Percentiles rank a stretch among this genome's conserved stretches.
phyloP scores from a whole-genome alignment of 148 eudicot genomes.

The Simmondsia chinensis region DNA sequence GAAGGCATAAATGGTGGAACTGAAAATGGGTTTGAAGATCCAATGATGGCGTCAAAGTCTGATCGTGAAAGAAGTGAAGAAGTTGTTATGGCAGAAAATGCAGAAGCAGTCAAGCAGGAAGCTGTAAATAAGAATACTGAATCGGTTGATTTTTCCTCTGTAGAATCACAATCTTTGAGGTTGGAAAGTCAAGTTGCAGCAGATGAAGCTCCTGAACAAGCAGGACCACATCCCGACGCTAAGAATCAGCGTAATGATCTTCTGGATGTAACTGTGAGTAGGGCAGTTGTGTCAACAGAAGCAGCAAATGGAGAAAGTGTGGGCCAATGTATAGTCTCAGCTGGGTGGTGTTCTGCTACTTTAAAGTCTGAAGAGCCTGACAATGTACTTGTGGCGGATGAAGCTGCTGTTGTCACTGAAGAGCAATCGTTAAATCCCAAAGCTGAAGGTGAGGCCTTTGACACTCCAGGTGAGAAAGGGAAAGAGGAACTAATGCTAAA shows the following conservation, averaged over 20 bases:
- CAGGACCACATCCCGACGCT: background rate
- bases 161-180: background rate
- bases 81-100: background rate
- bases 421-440: background rate
- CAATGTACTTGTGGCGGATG: too few relatives aligned
- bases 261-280: too few relatives aligned
- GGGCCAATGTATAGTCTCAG: too few relatives aligned
- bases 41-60: background rate
- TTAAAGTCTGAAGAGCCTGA: too few relatives aligned
- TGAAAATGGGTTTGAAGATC: constrained; percentile 1
- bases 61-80: background rate
- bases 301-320: too few relatives aligned
- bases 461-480: constrained; percentile 3
- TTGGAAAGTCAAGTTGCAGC: constrained; percentile 2
- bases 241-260: background rate
- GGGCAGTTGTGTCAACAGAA: too few relatives aligned
- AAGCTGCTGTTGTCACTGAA: constrained; percentile 2
- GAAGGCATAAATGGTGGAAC: constrained; percentile 7
- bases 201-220: constrained; percentile 5
- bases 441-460: background rate
- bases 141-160: background rate
- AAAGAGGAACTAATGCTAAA: constrained; percentile 4
- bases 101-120: constrained; percentile 5
- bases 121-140: background rate
- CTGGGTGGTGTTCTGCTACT: too few relatives aligned